Percentiles rank a stretch among this genome's conserved stretches.
Evolutionary conservation across 1,284 basidiomycete genomes (phyloP).

Genomic region (Cutaneotrichosporon sp.): DNA sequence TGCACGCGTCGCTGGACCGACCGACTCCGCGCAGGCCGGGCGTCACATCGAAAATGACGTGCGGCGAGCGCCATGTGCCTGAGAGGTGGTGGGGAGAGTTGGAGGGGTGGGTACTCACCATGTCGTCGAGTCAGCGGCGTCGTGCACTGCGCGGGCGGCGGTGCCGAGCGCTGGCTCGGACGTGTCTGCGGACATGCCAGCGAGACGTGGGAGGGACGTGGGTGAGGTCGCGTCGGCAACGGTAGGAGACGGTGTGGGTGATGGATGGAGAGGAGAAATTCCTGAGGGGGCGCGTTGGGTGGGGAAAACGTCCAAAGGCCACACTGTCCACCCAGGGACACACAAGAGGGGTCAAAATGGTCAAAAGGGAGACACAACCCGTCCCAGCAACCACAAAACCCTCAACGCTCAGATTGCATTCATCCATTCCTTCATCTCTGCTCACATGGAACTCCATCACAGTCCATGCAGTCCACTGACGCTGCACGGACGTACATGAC

Average conservation of each 20-base stretch:
- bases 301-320: neutral
- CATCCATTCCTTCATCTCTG: no score
- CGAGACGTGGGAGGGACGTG: neutral
- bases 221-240: neutral
- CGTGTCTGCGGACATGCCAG: constrained; percentile 34
- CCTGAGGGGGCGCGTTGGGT: neutral
- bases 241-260: neutral
- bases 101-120: constrained; percentile 19
- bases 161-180: constrained; percentile 27
- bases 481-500: no score
- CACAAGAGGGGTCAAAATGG: no score
- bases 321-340: neutral
- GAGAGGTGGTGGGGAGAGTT: no score
- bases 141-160: constrained; percentile 20
- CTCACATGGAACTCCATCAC: no score
- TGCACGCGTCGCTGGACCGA: neutral
- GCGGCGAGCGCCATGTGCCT: no score
- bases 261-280: neutral
- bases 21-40: neutral
- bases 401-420: no score
- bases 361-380: no score
- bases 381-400: no score
- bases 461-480: no score
- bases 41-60: no score
- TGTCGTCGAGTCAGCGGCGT: constrained; percentile 20